A percentile compares a stretch with the other conserved stretches of the same genome.
These are phyloP conservation scores for Marasmius fiardii DNA, from an alignment of 1,284 basidiomycete species.

Conservation along the genomic window DNA sequence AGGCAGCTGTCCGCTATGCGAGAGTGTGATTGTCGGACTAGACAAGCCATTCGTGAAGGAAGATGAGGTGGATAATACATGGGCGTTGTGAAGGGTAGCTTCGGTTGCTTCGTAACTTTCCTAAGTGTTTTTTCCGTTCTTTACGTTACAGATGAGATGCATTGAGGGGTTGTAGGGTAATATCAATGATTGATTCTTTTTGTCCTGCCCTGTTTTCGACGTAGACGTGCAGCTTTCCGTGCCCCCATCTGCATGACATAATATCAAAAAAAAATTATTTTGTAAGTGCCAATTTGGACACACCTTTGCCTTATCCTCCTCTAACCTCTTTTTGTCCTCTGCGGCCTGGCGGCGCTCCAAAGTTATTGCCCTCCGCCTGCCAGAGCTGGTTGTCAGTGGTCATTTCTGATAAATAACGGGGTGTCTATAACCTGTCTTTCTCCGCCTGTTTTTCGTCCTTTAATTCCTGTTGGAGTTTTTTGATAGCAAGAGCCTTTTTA, in stretches of 20 bases:
- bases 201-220: conserved; percentile 65
- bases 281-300: conserved; percentile 14
- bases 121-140: not conserved
- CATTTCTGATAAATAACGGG: conserved; percentile 3
- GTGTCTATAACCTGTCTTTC: conserved; percentile 44
- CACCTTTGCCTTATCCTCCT: conserved; percentile 73
- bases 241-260: conserved; percentile 66
- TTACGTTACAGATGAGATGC: not conserved
- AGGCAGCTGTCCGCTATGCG: conserved; percentile 87
- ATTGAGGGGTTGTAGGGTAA: no score
- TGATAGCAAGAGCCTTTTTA: conserved; percentile 61
- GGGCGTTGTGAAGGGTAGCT: conserved; percentile 57
- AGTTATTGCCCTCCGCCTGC: conserved; percentile 64
- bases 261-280: not conserved
- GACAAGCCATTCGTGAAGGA: conserved; percentile 84
- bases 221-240: conserved; percentile 66
- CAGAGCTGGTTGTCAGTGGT: conserved; percentile 5
- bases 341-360: conserved; percentile 65
- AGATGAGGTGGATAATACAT: conserved; percentile 79
- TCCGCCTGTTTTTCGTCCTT: conserved; percentile 75
- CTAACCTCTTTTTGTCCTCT: conserved; percentile 66
- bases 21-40: conserved; percentile 79
- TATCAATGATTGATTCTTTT: conserved; percentile 73
- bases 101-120: not conserved
- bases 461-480: conserved; percentile 67